phyloP scores from a whole-genome alignment of 1,284 basidiomycete genomes.

The Cronartium ribicola region DNA sequence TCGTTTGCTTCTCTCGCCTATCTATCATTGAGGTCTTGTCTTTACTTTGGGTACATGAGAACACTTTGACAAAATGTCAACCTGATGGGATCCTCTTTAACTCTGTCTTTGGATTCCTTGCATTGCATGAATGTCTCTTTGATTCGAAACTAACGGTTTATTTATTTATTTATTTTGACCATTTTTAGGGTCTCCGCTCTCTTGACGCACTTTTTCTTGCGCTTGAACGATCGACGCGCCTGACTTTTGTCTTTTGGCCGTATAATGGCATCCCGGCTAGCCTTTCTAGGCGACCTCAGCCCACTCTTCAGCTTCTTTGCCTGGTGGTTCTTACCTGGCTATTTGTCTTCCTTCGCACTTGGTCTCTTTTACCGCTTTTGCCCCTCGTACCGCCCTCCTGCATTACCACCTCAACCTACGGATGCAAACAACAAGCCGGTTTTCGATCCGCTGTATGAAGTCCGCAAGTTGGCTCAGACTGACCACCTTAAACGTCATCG shows the following conservation, averaged over 20 bases:
- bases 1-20: too few relatives aligned
- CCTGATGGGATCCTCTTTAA: not conserved
- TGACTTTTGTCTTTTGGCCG: not conserved
- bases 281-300: constrained; percentile 28
- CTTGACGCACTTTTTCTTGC: too few relatives aligned
- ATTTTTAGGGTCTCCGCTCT: not conserved
- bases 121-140: not conserved
- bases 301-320: constrained; percentile 22
- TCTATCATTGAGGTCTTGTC: too few relatives aligned
- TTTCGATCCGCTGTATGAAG: constrained; percentile 24
- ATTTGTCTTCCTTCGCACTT: constrained; percentile 10
- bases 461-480: constrained; percentile 6
- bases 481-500: constrained; percentile 13
- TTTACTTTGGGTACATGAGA: not conserved
- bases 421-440: constrained; percentile 11
- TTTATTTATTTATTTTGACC: not conserved
- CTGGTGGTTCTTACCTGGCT: constrained; percentile 34
- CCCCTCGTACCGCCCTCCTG: constrained; percentile 11
- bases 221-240: too few relatives aligned
- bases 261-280: constrained; percentile 17
- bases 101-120: not conserved
- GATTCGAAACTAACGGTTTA: not conserved
- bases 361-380: constrained; percentile 11
- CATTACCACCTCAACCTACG: not conserved
- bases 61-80: not conserved